These are phyloP conservation scores for Caryopteris hybrid DNA, from an alignment of 305 asterid species.

Conservation along the genomic window DNA sequence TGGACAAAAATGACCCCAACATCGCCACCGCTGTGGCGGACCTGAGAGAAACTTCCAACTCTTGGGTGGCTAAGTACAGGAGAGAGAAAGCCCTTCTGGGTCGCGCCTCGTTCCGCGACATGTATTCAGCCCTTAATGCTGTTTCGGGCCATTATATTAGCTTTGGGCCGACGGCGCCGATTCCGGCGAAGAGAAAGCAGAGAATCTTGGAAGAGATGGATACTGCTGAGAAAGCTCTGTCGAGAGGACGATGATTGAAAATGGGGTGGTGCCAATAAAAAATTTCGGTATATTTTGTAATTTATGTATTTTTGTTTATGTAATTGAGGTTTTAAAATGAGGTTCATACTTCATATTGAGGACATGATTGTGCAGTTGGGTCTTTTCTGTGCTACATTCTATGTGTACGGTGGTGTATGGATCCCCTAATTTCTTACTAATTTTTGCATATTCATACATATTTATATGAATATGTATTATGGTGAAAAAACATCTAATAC, in stretches of 20 bases:
- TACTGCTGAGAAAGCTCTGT: constrained; percentile 85
- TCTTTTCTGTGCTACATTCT: too few species aligned
- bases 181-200: constrained; percentile 81
- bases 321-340: background rate
- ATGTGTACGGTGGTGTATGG: too few species aligned
- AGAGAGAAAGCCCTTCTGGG: constrained; percentile 73
- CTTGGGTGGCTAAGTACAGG: constrained; percentile 95
- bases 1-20: constrained; percentile 73
- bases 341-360: background rate
- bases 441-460: too few species aligned
- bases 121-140: constrained; percentile 88
- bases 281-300: constrained; percentile 25
- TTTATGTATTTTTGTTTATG: background rate
- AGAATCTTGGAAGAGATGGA: constrained; percentile 92
- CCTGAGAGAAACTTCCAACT: constrained; percentile 64
- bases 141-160: constrained; percentile 93
- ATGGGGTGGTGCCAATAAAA: too few species aligned
- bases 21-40: constrained; percentile 69
- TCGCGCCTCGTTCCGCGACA: constrained; percentile 76
- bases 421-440: too few species aligned
- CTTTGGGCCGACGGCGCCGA: constrained; percentile 91
- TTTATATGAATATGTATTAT: too few species aligned
- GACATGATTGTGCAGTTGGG: background rate
- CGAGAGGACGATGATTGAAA: constrained; percentile 56
- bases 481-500: too few species aligned